phyloP scores from a whole-genome alignment of 192 early-diverging fungal genomes.

The Haplosporangium gracile region DNA sequence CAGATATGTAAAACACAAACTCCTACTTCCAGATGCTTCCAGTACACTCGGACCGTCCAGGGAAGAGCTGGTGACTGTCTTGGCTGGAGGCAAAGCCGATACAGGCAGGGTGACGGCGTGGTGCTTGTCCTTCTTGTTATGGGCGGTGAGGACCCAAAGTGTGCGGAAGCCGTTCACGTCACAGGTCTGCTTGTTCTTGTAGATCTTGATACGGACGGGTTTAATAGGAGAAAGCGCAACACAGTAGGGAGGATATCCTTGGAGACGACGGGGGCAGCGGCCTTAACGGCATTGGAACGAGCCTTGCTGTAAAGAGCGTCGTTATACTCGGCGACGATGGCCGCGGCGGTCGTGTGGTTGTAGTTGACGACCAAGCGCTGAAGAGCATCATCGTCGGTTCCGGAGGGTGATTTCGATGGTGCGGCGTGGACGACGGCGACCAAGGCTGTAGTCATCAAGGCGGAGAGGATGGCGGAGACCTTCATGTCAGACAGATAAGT shows the following conservation, averaged over 20 bases:
- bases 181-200: neutral
- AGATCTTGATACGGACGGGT: neutral
- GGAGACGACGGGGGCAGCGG: neutral
- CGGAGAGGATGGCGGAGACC: neutral
- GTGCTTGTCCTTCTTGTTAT: neutral
- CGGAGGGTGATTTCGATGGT: too few species aligned
- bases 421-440: too few species aligned
- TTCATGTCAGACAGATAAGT: neutral
- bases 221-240: neutral
- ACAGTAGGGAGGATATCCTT: neutral
- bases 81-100: neutral
- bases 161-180: neutral
- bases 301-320: neutral
- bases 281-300: neutral
- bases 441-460: neutral
- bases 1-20: neutral
- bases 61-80: neutral
- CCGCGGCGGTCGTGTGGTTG: too few species aligned
- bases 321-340: neutral
- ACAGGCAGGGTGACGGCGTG: neutral
- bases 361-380: too few species aligned
- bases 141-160: neutral
- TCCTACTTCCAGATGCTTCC: neutral
- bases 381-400: too few species aligned
- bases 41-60: neutral